Evolutionary conservation across 169 alveolate species (phyloP).

Genomic region (Eimeria sp.): DNA sequence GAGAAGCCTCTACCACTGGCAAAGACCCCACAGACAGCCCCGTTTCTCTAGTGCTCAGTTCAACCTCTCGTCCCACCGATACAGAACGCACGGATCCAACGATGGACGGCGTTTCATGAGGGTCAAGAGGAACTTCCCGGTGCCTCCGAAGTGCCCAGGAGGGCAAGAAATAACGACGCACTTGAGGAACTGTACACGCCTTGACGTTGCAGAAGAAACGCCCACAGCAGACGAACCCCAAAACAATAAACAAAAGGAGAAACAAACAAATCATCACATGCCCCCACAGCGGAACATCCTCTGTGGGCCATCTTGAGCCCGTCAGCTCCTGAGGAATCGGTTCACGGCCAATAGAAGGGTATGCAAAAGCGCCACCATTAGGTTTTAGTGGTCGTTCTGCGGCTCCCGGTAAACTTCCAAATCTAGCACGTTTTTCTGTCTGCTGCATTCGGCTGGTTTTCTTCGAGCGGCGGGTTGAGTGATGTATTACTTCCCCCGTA

Average conservation of each 20-base stretch:
- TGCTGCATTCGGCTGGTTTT: not conserved
- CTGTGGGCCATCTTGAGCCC: not conserved
- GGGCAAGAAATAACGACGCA: not conserved
- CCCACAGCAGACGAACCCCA: not conserved
- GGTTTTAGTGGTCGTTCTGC: not conserved
- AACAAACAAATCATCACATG: not conserved
- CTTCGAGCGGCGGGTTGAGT: not conserved
- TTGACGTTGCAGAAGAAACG: not conserved
- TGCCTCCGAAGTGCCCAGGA: not conserved
- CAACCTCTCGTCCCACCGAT: not conserved
- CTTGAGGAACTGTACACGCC: not conserved
- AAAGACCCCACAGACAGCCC: not conserved
- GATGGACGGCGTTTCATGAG: not conserved
- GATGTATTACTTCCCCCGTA: not conserved
- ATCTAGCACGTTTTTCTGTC: not conserved
- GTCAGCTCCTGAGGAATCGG: constrained; percentile 8
- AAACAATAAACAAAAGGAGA: not conserved
- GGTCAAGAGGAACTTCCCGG: not conserved
- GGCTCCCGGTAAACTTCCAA: not conserved
- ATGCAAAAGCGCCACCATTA: not conserved
- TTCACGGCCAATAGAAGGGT: not conserved
- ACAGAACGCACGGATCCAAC: not conserved
- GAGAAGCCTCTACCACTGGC: not conserved
- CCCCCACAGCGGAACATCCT: not conserved
- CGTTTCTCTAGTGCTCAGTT: not conserved